These are phyloP conservation scores for Apophysomyces variabilis DNA, from an alignment of 371 early-diverging fungal species.

Conservation along the genomic window DNA sequence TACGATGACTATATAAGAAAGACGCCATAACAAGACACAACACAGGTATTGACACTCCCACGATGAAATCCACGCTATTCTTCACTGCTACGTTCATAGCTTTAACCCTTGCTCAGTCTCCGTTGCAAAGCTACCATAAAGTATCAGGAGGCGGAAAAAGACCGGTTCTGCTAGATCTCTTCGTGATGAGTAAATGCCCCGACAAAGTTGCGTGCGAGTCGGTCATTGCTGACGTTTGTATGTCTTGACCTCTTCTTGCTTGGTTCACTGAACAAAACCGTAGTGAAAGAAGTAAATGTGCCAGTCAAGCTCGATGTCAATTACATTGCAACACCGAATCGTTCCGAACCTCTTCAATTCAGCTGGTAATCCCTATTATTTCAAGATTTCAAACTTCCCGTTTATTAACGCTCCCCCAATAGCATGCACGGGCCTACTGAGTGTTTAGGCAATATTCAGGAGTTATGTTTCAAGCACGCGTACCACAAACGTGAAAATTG, in stretches of 20 bases:
- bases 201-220: conserved; percentile 51
- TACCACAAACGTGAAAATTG: conserved; percentile 38
- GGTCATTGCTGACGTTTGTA: conserved; percentile 47
- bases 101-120: not conserved
- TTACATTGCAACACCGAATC: conserved; percentile 29
- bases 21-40: not conserved
- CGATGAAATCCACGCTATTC: not conserved
- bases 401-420: not conserved
- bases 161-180: conserved; percentile 41
- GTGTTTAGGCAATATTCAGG: conserved; percentile 55
- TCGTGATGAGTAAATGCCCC: conserved; percentile 60
- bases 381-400: too few species aligned
- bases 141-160: not conserved
- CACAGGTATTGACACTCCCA: not conserved
- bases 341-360: conserved; percentile 17
- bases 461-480: conserved; percentile 49
- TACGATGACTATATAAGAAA: not conserved
- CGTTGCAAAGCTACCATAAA: not conserved
- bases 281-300: conserved; percentile 20
- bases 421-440: conserved; percentile 54
- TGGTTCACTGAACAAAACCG: not conserved
- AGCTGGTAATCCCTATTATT: conserved; percentile 23
- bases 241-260: conserved; percentile 14
- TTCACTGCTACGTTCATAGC: not conserved
- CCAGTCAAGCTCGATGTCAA: conserved; percentile 32